Evolutionary conservation across 129 eudicot species (phyloP), one percentile per base, ranked within the genome.

Genomic region (Escallonia herrerae): DNA sequence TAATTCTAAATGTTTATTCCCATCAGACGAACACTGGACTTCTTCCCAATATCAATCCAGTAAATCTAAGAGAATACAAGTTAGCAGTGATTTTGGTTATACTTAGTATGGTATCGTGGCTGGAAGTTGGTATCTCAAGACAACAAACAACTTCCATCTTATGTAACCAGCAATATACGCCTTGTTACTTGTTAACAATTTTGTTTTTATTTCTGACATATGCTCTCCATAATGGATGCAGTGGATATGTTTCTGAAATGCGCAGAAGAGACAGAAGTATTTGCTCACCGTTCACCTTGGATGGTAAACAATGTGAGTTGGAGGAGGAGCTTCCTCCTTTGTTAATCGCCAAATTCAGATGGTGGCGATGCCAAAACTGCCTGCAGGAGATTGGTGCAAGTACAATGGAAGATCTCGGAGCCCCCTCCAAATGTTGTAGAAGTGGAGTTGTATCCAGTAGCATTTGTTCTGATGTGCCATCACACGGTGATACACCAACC

Each of bases 211-310:
- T 6, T 55, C 57, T 81, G 66, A 56, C 54, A 13, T 0, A n/a
- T 7, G 72, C 50, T 56, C 41, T 66, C 2, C 78, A 14, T 66
- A 49, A 11, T 78, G 69, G 14, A 54, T 74, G 76, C 97, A 91
- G 97, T 59, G 89, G 90, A 40, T 91, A 76, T 71, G 90, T 72
- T 22, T 74, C 86, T 59, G 91, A 75, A n/a, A 82, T 81, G 89
- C 77, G 97, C n/a, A 73, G 69, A 71, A 81, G 53, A 50, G 83
- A 87, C 57, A 42, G 63, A 47, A 79, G 66, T 14, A 62, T 56
- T 14, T 79, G 78, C 55, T 43, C 68, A n/a, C 96, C 89, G 5
- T 83, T 77, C 71, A 43, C 69, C 8, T 62, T 57, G 45, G 53
- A 51, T 50, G 69, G 51, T 3, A 48, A 60, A 7, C 15, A 47